Evolutionary conservation across 768 basidiomycete genomes (phyloP), one percentile per base, ranked within the genome.

Genomic region (Ramaria sp.): DNA sequence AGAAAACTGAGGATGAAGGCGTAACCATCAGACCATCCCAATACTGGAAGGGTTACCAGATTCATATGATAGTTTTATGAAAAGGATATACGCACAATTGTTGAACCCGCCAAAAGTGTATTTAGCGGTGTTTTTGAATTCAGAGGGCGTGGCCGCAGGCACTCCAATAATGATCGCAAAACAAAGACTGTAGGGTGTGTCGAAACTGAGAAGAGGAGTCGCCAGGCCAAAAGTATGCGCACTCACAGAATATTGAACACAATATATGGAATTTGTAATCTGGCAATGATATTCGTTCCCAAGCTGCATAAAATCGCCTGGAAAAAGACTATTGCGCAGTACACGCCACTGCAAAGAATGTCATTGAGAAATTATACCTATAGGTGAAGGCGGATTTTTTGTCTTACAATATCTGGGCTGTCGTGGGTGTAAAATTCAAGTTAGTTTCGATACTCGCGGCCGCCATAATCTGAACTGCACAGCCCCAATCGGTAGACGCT

Each of bases 231-330:
- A 39, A 17, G 22, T 19, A 34, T 70, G 12, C 51, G 11, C 10
- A 37, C 84, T 57, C 66, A 83, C 83, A 79, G 49, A 24, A 88
- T 67, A 64, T 90, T 90, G 42, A 90, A 71, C n/a, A 78, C 61
- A 20, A 88, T 78, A 62, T 84, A 90, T 7, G 85, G 67, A n/a
- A 75, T 81, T 65, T 91, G 88, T 13, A 89, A 63, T 30, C 86
- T 73, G 0, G 88, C 88, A 15, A 91, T 72, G 27, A 83, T 51
- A 7, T 72, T 65, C 1, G 87, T 87, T 13, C 79, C 84, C 13
- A 88, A 71, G 60, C 83, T 83, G 62, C 86, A 88, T 24, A 86
- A 64, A 1, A 82, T 57, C 0, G 76, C 84, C 64, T 90, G 85
- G 1, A 76, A 71, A 20, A 84, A 53, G 12, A 90, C 63, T 51